A percentile compares a stretch with the other conserved stretches of the same genome.
Conservation (phyloP, 2,329 filamentous ascomycete species). For the Penicillium decumbens region DNA sequence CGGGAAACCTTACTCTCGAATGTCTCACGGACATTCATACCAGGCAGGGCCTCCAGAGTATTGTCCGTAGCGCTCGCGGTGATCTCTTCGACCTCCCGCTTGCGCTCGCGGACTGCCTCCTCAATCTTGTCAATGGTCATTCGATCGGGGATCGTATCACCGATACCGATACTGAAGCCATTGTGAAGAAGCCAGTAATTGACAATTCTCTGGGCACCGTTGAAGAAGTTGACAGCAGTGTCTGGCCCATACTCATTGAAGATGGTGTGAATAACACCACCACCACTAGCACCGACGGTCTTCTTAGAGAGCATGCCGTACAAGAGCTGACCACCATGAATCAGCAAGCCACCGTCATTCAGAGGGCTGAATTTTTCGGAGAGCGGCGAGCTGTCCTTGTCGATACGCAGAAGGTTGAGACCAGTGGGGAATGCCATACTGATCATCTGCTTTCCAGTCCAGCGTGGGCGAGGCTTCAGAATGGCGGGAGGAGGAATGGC, state of each 20-base stretch:
- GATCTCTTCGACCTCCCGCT: constrained; percentile 70
- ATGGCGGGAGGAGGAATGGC: constrained; percentile 92
- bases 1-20: constrained; percentile 97
- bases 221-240: constrained; percentile 89
- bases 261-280: constrained; percentile 90
- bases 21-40: constrained; percentile 97
- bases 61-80: constrained; percentile 78
- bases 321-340: constrained; percentile 82
- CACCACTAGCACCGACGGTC: constrained; percentile 80
- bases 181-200: constrained; percentile 97
- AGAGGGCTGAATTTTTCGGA: constrained; percentile 55
- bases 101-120: constrained; percentile 72
- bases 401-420: constrained; percentile 68
- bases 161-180: constrained; percentile 96
- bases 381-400: constrained; percentile 57
- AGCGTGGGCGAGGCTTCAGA: constrained; percentile 81
- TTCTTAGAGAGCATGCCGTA: constrained; percentile 92
- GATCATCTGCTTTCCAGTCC: constrained; percentile 97
- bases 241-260: constrained; percentile 90
- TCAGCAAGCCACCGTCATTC: constrained; percentile 72
- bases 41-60: constrained; percentile 82
- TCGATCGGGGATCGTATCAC: constrained; percentile 91
- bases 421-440: constrained; percentile 86
- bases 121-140: constrained; percentile 80
- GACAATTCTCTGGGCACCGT: constrained; percentile 87